Percentiles rank a stretch among this genome's conserved stretches.
phyloP scores from a whole-genome alignment of 129 eudicot species.

The Gnaphalium uliginosum region DNA sequence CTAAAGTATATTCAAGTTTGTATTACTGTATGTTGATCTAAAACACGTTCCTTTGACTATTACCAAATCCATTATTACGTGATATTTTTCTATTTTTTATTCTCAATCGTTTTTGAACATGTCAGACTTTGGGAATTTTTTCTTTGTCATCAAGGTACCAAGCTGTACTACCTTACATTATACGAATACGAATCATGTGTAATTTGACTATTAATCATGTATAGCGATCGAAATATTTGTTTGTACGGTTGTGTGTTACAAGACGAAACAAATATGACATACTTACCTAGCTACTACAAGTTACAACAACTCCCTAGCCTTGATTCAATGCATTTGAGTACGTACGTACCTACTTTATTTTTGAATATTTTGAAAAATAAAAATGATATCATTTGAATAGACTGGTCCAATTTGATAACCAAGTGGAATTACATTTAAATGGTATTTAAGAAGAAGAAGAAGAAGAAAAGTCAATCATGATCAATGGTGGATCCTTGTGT shows the following conservation, averaged over 20 bases:
- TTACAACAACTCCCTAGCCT: neutral
- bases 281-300: slow-evolving; percentile 21
- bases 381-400: neutral
- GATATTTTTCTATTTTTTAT: neutral
- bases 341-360: neutral
- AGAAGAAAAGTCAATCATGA: neutral
- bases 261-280: neutral
- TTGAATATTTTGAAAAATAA: neutral
- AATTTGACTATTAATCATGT: neutral
- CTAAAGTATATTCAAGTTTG: neutral
- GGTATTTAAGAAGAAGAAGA: neutral
- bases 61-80: slow-evolving; percentile 26
- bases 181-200: neutral
- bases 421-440: slow-evolving; percentile 22
- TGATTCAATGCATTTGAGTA: slow-evolving; percentile 14
- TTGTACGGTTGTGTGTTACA: slow-evolving; percentile 8
- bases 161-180: neutral
- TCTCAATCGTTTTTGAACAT: neutral
- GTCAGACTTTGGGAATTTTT: neutral
- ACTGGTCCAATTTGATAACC: slow-evolving; percentile 30
- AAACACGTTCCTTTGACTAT: slow-evolving; percentile 15
- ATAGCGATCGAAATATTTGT: neutral
- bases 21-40: neutral
- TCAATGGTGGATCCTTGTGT: slow-evolving; percentile 19
- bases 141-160: slow-evolving; percentile 12